These are phyloP conservation scores for Phalaenopsis aphrodite DNA, from an alignment of 106 monocot species.

Conservation along the genomic window DNA sequence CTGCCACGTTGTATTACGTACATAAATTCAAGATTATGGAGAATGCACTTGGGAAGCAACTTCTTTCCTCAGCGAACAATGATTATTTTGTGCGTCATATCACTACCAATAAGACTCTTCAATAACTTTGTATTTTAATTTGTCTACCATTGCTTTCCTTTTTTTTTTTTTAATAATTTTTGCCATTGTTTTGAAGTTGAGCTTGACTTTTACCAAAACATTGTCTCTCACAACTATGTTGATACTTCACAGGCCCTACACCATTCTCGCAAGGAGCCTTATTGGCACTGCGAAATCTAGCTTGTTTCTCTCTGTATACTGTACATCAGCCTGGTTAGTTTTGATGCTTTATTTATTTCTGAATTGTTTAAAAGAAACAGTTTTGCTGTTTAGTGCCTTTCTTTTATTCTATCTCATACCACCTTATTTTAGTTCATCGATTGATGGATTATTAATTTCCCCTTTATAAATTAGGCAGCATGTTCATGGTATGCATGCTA, in stretches of 20 bases:
- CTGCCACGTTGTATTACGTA: too few species aligned
- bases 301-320: constrained; percentile 84
- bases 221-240: background rate
- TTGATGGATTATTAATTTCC: too few species aligned
- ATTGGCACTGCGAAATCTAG: constrained; percentile 90
- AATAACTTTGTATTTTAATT: too few species aligned
- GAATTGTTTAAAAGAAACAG: background rate
- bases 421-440: too few species aligned
- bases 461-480: too few species aligned
- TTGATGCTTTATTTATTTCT: background rate
- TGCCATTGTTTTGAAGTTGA: background rate
- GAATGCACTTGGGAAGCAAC: too few species aligned
- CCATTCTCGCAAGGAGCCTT: constrained; percentile 79
- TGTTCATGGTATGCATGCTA: too few species aligned
- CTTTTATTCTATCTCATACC: background rate
- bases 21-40: too few species aligned
- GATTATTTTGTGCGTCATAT: too few species aligned
- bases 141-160: too few species aligned
- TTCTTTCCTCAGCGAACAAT: too few species aligned
- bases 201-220: background rate
- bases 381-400: background rate
- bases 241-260: constrained; percentile 50
- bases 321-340: constrained; percentile 92
- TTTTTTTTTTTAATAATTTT: background rate
- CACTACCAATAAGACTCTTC: too few species aligned